Base-by-base conservation (phyloP, 352 stramenopile species). In the Ophiocytium majus region DNA sequence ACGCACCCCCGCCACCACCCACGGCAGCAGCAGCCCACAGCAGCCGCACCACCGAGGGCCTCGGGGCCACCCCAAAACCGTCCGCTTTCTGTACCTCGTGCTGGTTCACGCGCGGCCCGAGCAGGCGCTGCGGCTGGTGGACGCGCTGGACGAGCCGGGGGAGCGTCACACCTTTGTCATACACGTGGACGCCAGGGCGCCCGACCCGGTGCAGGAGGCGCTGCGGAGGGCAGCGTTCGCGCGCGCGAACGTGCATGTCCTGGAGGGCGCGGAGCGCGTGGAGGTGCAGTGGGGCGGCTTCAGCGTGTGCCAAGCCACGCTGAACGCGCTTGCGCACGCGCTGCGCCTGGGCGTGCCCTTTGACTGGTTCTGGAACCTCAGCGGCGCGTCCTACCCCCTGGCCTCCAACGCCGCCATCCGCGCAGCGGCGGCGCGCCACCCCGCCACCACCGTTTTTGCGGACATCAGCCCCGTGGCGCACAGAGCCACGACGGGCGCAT, bases 341-440 rank as follows among this genome's bases (percentile, higher is more conserved):
- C 75, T 90, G 32, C 43, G 80, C 34, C 76, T 28, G 34, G 76
- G 79, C 32, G 36, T 88, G 5, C 80, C 84, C 50, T 91, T 90
- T 49, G 66, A 91, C 82, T 88, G 83, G 66, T 90, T 94, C 79
- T 86, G 93, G 63, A 93, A 94, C 76, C 85, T 95, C 33, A 91
- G 92, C 34, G 92, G 91, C 17, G 92, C 91, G 32, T 92, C 90
- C 0, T 95, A 95, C 84, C 92, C 92, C 0, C 79, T 95, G 66
- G 91, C 90, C 10, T 92, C 91, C 83, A 94, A 93, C 88, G 86
- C 85, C 32, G 86, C 91, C 84, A 94, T 95, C 89, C 90, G 92
- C 64, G 85, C 91, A 36, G 90, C 82, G 0, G 76, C 94, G n/a
- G 89, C 91, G 9, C 89, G 85, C 0, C 90, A 92, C 86, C 91